Base-by-base conservation (phyloP, 2,329 filamentous ascomycete species). In the Penicillium crustosum region DNA sequence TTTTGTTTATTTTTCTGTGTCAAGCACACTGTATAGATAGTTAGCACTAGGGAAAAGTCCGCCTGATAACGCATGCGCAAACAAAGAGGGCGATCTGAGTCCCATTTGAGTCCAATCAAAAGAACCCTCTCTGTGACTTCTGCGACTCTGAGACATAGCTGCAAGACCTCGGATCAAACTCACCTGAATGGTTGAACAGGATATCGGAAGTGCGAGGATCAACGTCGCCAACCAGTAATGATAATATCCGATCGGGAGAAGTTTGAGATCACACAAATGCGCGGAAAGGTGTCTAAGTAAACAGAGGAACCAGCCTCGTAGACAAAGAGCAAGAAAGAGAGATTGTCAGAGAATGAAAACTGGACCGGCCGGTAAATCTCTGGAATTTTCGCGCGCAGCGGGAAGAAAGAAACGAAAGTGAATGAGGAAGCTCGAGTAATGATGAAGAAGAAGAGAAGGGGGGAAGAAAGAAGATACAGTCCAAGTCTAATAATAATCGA, bases 291-390 rank as follows among this genome's bases (percentile, higher is more conserved):
- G 49, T 39, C 13, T 29, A 29, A 8, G 10, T 9, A n/a, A 51
- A 51, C 48, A 65, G 72, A 75, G 73, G 73, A 67, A 64, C 74
- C 74, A 68, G 74, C 73, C 74, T 75, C 73, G 57, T 53, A 62
- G 59, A 53, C 50, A 53, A 53, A 47, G 66, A 68, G 58, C 62
- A 63, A 56, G 61, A 66, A 68, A 72, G 65, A 73, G 63, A 69
- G 65, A 58, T 55, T 38, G 59, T 58, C 44, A 62, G 61, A 66
- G 65, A 66, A 66, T 61, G 67, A 63, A 63, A 69, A 72, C 68
- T 70, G 70, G 73, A 67, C 73, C 72, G 71, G 72, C 73, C 71
- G 65, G 64, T 67, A 66, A 61, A 64, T 65, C 70, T 71, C 68
- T 69, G 65, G 58, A 61, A 61, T 62, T 64, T 67, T 61, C 65